These are phyloP conservation scores for Nicotiana noctiflora DNA, from an alignment of 257 asterid genomes.

Conservation along the genomic window DNA sequence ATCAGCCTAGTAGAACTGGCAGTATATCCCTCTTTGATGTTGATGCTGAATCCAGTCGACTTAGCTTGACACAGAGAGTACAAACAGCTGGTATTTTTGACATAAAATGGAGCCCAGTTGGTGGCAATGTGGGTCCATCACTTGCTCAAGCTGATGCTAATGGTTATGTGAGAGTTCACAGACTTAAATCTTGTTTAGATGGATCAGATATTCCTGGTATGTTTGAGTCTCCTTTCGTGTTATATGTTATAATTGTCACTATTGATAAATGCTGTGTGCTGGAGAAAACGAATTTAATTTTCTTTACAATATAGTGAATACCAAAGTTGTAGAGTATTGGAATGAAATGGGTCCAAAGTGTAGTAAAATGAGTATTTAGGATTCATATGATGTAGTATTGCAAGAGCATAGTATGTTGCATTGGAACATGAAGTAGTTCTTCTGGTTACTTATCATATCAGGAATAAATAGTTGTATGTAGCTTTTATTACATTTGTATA, in stretches of 20 bases:
- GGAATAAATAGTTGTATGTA: not conserved
- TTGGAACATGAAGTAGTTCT: not conserved
- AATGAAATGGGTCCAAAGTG: not conserved
- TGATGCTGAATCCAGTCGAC: constrained; percentile 31
- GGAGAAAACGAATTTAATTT: not conserved
- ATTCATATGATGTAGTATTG: not conserved
- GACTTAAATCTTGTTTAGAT: constrained; percentile 32
- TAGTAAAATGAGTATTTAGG: not conserved
- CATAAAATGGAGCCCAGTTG: constrained; percentile 70
- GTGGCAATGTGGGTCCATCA: constrained; percentile 36
- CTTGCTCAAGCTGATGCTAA: constrained; percentile 99
- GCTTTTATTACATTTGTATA: not conserved
- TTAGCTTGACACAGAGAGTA: constrained; percentile 42
- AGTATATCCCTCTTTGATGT: constrained; percentile 69
- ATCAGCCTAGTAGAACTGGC: constrained; percentile 66
- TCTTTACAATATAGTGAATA: not conserved
- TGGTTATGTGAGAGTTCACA: constrained; percentile 58
- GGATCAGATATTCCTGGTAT: constrained; percentile 34
- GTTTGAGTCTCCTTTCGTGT: not conserved
- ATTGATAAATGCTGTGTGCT: not conserved
- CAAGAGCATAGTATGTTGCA: not conserved
- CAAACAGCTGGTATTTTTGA: constrained; percentile 81
- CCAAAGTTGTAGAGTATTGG: not conserved
- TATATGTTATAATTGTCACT: not conserved
- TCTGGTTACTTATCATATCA: not conserved